A percentile compares a stretch with the other conserved stretches of the same genome.
These are phyloP conservation scores for Marchantia polymorpha DNA, from an alignment of 225 moss, liverwort and hornwort genomes.

Conservation along the genomic window DNA sequence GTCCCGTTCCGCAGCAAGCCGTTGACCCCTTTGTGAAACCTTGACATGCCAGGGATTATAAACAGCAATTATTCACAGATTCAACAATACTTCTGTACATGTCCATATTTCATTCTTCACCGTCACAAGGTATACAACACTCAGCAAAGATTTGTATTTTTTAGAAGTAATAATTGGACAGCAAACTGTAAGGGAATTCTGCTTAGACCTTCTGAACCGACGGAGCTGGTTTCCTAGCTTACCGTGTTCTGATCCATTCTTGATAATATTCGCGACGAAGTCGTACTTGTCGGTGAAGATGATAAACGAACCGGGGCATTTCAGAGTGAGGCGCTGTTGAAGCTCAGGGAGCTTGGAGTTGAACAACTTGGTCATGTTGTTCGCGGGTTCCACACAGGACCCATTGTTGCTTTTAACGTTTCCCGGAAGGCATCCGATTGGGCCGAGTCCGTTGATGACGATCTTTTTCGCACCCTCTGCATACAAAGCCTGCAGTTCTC, in stretches of 20 bases:
- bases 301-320: neutral
- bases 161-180: too few species aligned
- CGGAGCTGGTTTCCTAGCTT: too few species aligned
- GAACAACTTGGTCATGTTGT: neutral
- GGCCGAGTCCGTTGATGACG: neutral
- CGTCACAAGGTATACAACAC: too few species aligned
- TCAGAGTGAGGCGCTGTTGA: neutral
- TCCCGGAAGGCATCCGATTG: conserved; percentile 16
- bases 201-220: too few species aligned
- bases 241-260: conserved; percentile 19
- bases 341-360: conserved; percentile 6
- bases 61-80: too few species aligned
- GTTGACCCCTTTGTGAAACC: conserved; percentile 20
- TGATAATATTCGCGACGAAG: neutral
- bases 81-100: too few species aligned
- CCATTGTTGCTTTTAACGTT: conserved; percentile 13
- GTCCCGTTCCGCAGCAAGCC: conserved; percentile 23
- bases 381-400: neutral
- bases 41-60: too few species aligned
- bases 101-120: too few species aligned
- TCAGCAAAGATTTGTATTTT: too few species aligned
- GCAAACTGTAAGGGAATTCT: too few species aligned
- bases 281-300: conserved; percentile 11
- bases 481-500: conserved; percentile 17
- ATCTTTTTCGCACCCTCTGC: conserved; percentile 16